phyloP scores from a whole-genome alignment of 176 grass and related monocot species.

The Musa schizocarpa region DNA sequence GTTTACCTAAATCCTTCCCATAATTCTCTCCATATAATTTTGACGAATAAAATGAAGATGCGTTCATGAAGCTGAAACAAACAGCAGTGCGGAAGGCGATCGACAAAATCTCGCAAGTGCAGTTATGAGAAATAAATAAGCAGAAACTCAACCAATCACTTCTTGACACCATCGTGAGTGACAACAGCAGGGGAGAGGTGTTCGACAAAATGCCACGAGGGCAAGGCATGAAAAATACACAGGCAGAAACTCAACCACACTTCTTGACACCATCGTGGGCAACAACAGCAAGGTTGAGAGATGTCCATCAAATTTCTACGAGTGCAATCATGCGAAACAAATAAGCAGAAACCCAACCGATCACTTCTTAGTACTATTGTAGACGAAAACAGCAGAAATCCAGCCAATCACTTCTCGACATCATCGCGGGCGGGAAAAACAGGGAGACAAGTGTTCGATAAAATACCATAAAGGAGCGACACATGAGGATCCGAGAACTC shows the following conservation, averaged over 20 bases:
- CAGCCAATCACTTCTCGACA: too few relatives aligned
- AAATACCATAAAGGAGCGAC: background rate
- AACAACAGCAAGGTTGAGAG: too few relatives aligned
- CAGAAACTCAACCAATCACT: background rate
- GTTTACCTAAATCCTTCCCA: background rate
- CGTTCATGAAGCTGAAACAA: too few relatives aligned
- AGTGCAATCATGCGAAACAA: background rate
- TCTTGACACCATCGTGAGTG: background rate
- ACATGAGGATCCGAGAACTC: slow-evolving; percentile 5
- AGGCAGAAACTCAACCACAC: too few relatives aligned
- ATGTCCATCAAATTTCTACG: too few relatives aligned
- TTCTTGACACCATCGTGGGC: too few relatives aligned
- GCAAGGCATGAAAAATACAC: too few relatives aligned
- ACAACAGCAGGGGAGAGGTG: background rate
- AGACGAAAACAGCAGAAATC: background rate
- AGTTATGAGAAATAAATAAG: background rate
- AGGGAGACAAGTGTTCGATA: background rate
- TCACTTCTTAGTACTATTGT: background rate
- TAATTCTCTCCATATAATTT: too few relatives aligned
- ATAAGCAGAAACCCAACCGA: background rate
- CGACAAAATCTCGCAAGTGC: too few relatives aligned
- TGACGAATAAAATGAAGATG: too few relatives aligned
- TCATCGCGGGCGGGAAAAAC: background rate
- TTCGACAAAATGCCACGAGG: too few relatives aligned
- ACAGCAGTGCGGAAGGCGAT: too few relatives aligned